phyloP scores from a whole-genome alignment of 176 grass and related monocot species.

The Carex littledalei region DNA sequence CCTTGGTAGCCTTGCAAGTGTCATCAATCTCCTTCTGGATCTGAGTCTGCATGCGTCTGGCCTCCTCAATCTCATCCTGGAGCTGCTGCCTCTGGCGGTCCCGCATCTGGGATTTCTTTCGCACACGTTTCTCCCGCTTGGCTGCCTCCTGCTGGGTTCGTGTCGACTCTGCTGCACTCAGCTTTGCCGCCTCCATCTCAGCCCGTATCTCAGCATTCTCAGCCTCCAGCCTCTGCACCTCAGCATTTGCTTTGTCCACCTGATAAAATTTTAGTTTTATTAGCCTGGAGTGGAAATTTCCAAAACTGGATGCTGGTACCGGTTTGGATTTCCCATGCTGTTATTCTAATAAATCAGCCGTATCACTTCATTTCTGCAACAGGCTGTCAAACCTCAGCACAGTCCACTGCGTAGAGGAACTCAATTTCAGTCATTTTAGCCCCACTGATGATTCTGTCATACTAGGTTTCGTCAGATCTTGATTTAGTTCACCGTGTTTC shows the following conservation, averaged over 20 bases:
- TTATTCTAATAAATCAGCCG: too few relatives aligned
- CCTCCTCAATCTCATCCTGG: constrained; percentile 25
- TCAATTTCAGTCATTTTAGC: not conserved
- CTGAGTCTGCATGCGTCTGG: not conserved
- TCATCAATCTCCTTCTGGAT: constrained; percentile 48
- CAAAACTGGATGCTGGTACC: not conserved
- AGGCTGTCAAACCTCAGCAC: not conserved
- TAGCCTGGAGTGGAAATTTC: not conserved
- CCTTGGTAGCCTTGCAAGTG: constrained; percentile 41
- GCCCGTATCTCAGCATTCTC: constrained; percentile 96
- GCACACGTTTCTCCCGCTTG: constrained; percentile 72
- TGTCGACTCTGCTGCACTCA: constrained; percentile 83
- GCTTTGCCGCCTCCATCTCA: constrained; percentile 86
- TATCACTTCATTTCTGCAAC: not conserved
- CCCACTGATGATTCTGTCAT: too few relatives aligned
- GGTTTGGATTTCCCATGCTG: not conserved
- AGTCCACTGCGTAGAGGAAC: not conserved
- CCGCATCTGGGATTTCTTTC: constrained; percentile 60
- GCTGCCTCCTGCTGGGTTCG: constrained; percentile 43
- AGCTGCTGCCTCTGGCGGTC: constrained; percentile 68
- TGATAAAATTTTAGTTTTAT: constrained; percentile 17
- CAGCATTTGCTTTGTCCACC: constrained; percentile 73
- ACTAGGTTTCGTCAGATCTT: too few relatives aligned
- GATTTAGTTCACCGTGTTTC: too few relatives aligned
- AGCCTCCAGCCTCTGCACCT: constrained; percentile 66